Percentiles rank a stretch among this genome's conserved stretches.
Conservation (phyloP, 164 flowering plant genomes). For the Saururus chinensis region DNA sequence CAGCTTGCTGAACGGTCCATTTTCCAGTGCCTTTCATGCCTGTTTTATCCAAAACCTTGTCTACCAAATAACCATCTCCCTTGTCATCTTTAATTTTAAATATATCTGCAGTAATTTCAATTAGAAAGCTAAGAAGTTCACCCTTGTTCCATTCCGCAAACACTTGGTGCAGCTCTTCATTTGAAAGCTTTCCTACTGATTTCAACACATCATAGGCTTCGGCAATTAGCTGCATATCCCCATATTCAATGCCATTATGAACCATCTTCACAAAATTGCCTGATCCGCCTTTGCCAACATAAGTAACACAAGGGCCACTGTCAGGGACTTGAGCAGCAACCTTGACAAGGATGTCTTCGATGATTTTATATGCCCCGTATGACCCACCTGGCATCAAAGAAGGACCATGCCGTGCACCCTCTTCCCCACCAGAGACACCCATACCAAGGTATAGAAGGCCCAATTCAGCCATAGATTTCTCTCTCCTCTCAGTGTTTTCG, state of each 20-base stretch:
- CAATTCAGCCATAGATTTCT: slow-evolving; percentile 33
- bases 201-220: slow-evolving; percentile 72
- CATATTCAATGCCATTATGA: slow-evolving; percentile 70
- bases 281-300: slow-evolving; percentile 60
- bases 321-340: slow-evolving; percentile 70
- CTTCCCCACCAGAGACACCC: slow-evolving; percentile 81
- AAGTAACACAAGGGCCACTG: slow-evolving; percentile 68
- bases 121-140: slow-evolving; percentile 58
- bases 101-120: slow-evolving; percentile 67
- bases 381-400: slow-evolving; percentile 81
- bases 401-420: slow-evolving; percentile 64
- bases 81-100: slow-evolving; percentile 58
- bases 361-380: slow-evolving; percentile 49
- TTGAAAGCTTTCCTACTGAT: slow-evolving; percentile 56
- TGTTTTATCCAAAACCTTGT: slow-evolving; percentile 62
- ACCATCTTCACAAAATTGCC: slow-evolving; percentile 65
- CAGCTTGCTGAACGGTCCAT: slow-evolving; percentile 80
- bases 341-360: slow-evolving; percentile 57
- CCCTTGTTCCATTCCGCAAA: slow-evolving; percentile 70
- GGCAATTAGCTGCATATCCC: slow-evolving; percentile 67
- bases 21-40: slow-evolving; percentile 73
- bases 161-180: slow-evolving; percentile 42
- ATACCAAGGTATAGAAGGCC: slow-evolving; percentile 65
- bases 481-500: slow-evolving; percentile 60
- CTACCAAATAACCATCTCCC: slow-evolving; percentile 55